Evolutionary conservation across 768 basidiomycete species (phyloP).

Genomic region (Stropharia rugosoannulata): DNA sequence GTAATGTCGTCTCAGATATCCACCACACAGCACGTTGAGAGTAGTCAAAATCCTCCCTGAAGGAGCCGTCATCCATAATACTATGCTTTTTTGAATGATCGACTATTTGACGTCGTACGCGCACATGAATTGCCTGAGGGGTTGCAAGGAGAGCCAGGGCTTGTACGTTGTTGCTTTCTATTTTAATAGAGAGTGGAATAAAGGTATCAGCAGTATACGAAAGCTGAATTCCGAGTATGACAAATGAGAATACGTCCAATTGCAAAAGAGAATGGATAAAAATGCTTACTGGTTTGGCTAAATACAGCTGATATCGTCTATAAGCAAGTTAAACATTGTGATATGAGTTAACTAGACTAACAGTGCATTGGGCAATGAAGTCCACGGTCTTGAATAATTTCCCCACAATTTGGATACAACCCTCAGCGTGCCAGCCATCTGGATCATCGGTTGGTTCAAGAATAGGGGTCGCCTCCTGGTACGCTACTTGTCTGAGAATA

Average conservation of each 20-base stretch:
- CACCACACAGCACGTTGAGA: slow-evolving; percentile 19
- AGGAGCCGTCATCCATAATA: slow-evolving; percentile 3
- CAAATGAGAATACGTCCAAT: too few species aligned
- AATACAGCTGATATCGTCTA: slow-evolving; percentile 26
- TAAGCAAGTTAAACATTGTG: neutral
- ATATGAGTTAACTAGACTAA: neutral
- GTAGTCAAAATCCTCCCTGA: slow-evolving; percentile 12
- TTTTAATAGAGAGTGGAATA: slow-evolving; percentile 33
- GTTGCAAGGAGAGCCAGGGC: slow-evolving; percentile 33
- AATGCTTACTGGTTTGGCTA: slow-evolving; percentile 36
- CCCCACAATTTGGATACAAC: slow-evolving; percentile 26
- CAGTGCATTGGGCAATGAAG: slow-evolving; percentile 1
- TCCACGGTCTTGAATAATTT: slow-evolving; percentile 24
- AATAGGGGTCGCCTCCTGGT: slow-evolving; percentile 32
- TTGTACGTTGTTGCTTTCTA: slow-evolving; percentile 30
- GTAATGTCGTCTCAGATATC: slow-evolving; percentile 15
- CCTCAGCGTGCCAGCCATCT: slow-evolving; percentile 35
- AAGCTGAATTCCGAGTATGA: slow-evolving; percentile 22
- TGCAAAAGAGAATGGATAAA: neutral
- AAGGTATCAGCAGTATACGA: slow-evolving; percentile 37
- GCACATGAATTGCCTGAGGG: slow-evolving; percentile 29
- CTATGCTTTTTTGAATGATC: slow-evolving; percentile 2
- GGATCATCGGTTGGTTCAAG: slow-evolving; percentile 36
- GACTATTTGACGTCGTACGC: slow-evolving; percentile 15
- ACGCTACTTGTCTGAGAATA: slow-evolving; percentile 32